phyloP scores from a whole-genome alignment of 106 monocot genomes.

The Acanthochlamys bracteata region DNA sequence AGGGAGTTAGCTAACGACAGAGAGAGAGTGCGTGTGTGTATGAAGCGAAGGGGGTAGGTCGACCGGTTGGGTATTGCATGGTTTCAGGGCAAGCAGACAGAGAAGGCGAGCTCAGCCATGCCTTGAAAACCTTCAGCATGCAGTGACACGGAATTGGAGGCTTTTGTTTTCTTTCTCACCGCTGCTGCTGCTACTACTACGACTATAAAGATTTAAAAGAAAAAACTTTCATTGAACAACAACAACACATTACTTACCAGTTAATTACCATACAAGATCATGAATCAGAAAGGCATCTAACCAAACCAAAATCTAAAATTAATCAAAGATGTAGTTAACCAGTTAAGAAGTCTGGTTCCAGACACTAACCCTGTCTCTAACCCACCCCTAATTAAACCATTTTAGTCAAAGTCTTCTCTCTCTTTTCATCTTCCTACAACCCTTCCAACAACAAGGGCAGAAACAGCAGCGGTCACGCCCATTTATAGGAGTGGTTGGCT shows the following conservation, averaged over 20 bases:
- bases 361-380: not conserved
- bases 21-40: too few species aligned
- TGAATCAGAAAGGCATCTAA: too few species aligned
- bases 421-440: not conserved
- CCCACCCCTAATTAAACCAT: too few species aligned
- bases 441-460: not conserved
- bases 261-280: too few species aligned
- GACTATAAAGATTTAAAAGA: too few species aligned
- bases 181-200: too few species aligned
- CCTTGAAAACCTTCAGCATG: not conserved
- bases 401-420: not conserved
- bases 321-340: not conserved
- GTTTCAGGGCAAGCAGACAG: not conserved
- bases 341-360: too few species aligned
- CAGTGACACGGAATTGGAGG: too few species aligned
- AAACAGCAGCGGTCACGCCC: not conserved
- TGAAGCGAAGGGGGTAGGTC: not conserved
- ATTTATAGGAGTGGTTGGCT: not conserved
- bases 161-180: too few species aligned
- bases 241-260: too few species aligned
- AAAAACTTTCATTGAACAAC: too few species aligned
- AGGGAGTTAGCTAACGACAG: too few species aligned
- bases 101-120: not conserved
- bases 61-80: not conserved
- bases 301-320: not conserved